These are phyloP conservation scores for Phycomyces blakesleeanus DNA, from an alignment of 192 early-diverging fungal species.

Conservation along the genomic window DNA sequence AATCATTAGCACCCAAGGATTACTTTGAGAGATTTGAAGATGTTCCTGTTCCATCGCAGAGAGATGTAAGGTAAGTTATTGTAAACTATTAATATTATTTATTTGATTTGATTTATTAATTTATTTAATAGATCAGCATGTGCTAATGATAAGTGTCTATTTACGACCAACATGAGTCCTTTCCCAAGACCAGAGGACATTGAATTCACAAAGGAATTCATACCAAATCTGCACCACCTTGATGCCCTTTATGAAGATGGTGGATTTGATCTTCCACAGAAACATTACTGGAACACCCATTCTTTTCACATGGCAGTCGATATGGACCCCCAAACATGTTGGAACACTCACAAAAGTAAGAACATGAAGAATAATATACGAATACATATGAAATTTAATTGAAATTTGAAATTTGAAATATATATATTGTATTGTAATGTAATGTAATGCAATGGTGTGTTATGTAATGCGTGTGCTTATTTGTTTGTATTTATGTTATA, in stretches of 20 bases:
- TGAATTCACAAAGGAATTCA: constrained; percentile 30
- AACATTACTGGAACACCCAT: constrained; percentile 37
- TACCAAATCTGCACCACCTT: constrained; percentile 29
- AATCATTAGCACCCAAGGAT: constrained; percentile 36
- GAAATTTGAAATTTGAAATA: not conserved
- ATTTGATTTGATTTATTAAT: too few species aligned
- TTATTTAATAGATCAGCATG: constrained; percentile 49
- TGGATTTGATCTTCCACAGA: constrained; percentile 37
- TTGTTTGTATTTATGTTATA: constrained; percentile 13
- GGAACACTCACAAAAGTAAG: constrained; percentile 47
- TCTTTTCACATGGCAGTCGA: constrained; percentile 52
- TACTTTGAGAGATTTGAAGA: constrained; percentile 44
- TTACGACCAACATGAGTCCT: constrained; percentile 48
- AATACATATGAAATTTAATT: not conserved
- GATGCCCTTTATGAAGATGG: constrained; percentile 17
- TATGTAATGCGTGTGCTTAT: too few species aligned
- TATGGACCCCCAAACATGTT: constrained; percentile 41
- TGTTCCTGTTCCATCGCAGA: constrained; percentile 35
- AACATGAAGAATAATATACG: not conserved
- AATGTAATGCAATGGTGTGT: too few species aligned
- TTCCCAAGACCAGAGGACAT: constrained; percentile 44
- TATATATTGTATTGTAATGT: too few species aligned
- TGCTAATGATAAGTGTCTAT: constrained; percentile 50
- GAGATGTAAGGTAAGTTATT: constrained; percentile 37
- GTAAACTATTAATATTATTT: not conserved